These are phyloP conservation scores for Serendipita sp. DNA, from an alignment of 1,284 basidiomycete genomes.

Conservation along the genomic window DNA sequence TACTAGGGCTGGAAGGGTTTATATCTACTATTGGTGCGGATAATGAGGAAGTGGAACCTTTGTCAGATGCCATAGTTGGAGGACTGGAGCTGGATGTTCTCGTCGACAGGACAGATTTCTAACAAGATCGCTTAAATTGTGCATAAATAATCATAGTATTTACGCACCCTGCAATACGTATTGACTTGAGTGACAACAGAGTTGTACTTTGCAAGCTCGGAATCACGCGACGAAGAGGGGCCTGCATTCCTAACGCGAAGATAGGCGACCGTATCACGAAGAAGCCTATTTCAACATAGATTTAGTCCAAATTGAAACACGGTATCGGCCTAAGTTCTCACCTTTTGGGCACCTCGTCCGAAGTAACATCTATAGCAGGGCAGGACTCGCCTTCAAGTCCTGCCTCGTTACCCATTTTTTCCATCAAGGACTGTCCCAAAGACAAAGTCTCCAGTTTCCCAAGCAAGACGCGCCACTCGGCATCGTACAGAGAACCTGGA, in stretches of 20 bases:
- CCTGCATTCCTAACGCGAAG: not conserved
- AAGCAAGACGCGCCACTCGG: not conserved
- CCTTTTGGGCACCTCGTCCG: not conserved
- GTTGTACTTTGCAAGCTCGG: conserved; percentile 3
- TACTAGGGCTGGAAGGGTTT: not conserved
- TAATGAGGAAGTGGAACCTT: conserved; percentile 2
- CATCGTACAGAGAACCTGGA: not conserved
- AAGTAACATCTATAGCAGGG: not conserved
- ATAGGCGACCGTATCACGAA: not conserved
- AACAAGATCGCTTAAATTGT: not conserved
- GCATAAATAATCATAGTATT: not conserved
- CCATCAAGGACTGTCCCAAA: not conserved
- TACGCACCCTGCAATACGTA: not conserved
- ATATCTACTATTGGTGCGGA: not conserved
- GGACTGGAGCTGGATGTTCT: not conserved
- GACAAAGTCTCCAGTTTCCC: not conserved
- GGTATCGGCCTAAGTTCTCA: too few relatives aligned
- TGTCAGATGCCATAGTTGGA: conserved; percentile 4
- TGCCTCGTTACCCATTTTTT: not conserved
- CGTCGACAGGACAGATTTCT: conserved; percentile 1
- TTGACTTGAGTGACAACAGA: not conserved
- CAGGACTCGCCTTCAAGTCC: not conserved
- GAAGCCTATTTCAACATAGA: not conserved
- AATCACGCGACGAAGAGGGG: not conserved
- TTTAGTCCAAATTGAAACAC: not conserved